Conservation (phyloP, 306 rosid species). For the Biancaea sappan region DNA sequence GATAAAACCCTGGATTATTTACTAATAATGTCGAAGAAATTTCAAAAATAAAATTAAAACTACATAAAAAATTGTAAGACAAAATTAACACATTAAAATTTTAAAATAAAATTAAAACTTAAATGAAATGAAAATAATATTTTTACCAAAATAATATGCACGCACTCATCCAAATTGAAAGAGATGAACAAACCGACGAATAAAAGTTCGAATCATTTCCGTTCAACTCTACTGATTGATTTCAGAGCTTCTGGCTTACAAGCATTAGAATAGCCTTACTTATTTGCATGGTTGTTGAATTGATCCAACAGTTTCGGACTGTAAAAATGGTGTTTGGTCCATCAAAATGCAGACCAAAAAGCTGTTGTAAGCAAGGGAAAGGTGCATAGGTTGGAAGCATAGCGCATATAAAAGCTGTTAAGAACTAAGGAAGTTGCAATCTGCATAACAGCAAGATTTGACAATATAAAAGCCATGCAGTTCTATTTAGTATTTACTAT, state of each 20-base stretch:
- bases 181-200: background rate
- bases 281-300: background rate
- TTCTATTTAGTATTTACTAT: slow-evolving; percentile 75
- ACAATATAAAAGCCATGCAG: slow-evolving; percentile 29
- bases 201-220: background rate
- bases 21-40: no score
- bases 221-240: background rate
- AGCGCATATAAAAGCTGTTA: background rate
- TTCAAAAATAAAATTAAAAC: no score
- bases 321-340: background rate
- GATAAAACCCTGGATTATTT: background rate
- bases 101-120: no score
- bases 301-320: background rate
- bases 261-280: background rate
- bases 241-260: background rate
- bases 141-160: no score
- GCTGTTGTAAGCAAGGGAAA: background rate
- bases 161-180: no score
- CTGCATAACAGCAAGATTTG: slow-evolving; percentile 21
- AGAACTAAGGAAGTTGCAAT: background rate
- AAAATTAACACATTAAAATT: no score
- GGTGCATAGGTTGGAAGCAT: background rate
- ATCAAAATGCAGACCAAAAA: background rate
- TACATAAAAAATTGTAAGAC: no score
- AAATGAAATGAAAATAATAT: no score